Evolutionary conservation across 2,329 filamentous ascomycete species (phyloP), one percentile per base, ranked within the genome.

Genomic region (Diaporthe sp.): DNA sequence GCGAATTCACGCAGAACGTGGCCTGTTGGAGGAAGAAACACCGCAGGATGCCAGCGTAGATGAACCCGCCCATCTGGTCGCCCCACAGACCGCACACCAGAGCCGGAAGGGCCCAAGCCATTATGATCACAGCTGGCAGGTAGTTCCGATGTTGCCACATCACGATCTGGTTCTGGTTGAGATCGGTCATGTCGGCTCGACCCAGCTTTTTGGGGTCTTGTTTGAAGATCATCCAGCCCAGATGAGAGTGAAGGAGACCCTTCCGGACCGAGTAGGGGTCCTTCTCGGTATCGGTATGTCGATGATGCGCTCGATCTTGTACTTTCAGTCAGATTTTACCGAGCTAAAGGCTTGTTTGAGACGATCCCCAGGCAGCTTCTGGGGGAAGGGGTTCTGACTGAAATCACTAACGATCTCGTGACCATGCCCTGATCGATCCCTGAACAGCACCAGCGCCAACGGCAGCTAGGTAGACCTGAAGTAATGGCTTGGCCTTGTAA

Each of bases 211-310:
- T 96, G 79, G 94, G 94, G 87, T 97, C 96, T 87, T 97, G 95
- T 89, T 96, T 96, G 90, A 97, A 92, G 81, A 97, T 86, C 94
- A 97, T 97, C 95, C 95, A 97, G 81, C 95, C 95, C 74, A 97
- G 88, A 86, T 95, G 93, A 70, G 91, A 95, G 90, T 96, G 96
- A 79, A 95, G 86, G 67, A 97, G 90, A 80, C 95, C 95, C 89
- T 97, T 97, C 86, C 94, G 93, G 80, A 97, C 95, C 31, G 94
- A 96, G 88, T 97, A 97, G 65, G 95, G 95, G 80, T 97, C 95
- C 88, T 97, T 97, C 49, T 96, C 94, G 81, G 95, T 97, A 83
- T 97, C 95, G 87, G 95, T 97, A 84, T 97, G 97, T 81, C 95
- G 91, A 89, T 97, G 95, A 85, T 97, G 95, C 81, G 94, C 94